Conservation (phyloP, 1,284 basidiomycete species). For the Phellopilus nigrolimitatus region DNA sequence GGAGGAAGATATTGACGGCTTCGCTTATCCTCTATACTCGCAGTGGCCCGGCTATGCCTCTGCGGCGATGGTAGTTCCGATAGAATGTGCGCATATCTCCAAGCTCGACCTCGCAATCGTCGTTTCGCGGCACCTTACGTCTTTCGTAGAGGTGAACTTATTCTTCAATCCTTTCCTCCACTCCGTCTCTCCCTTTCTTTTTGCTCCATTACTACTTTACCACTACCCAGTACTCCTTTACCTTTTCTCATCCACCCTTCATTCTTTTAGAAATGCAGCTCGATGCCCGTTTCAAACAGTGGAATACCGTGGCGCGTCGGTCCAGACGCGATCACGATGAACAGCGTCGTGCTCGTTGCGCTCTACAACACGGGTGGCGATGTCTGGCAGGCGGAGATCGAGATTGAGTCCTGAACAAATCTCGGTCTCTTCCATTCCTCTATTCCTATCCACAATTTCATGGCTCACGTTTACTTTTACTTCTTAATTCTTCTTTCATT, state of each 20-base stretch:
- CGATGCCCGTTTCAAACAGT: background rate
- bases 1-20: too few species aligned
- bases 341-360: conserved; percentile 5
- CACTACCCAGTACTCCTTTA: too few species aligned
- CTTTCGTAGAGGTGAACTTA: conserved; percentile 1
- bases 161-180: background rate
- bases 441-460: background rate
- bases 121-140: background rate
- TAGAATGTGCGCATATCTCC: background rate
- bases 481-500: too few species aligned
- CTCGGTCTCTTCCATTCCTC: background rate
- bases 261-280: background rate
- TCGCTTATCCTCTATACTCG: background rate
- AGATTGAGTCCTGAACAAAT: background rate
- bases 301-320: conserved; percentile 5
- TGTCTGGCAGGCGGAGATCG: conserved; percentile 13
- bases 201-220: too few species aligned
- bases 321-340: conserved; percentile 3
- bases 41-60: conserved; percentile 13
- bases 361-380: conserved; percentile 5
- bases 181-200: background rate
- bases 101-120: background rate
- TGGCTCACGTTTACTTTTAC: background rate
- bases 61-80: background rate
- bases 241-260: background rate